These are phyloP conservation scores for Backusella westeae DNA, from an alignment of 192 early-diverging fungal species.

Conservation along the genomic window DNA sequence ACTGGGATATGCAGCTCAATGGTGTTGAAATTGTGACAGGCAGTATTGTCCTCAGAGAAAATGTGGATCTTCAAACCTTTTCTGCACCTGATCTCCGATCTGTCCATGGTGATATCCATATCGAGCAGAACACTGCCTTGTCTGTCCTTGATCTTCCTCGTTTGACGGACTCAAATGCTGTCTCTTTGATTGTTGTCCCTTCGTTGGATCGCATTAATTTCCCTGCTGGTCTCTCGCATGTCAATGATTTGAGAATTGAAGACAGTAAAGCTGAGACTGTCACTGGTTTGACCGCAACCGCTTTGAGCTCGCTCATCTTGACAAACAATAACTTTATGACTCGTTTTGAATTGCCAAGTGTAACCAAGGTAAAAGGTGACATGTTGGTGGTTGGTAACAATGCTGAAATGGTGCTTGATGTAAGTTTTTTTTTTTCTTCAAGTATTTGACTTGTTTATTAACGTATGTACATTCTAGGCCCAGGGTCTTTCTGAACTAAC, in stretches of 20 bases:
- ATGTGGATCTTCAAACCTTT: conserved; percentile 12
- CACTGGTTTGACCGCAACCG: conserved; percentile 11
- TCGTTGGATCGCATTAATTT: conserved; percentile 25
- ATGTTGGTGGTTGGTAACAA: conserved; percentile 6
- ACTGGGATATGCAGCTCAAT: conserved; percentile 8
- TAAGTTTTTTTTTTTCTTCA: background rate
- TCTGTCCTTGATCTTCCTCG: conserved; percentile 15
- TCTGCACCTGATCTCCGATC: conserved; percentile 26
- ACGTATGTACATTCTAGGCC: conserved; percentile 29
- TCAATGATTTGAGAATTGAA: conserved; percentile 12
- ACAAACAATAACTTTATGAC: conserved; percentile 32
- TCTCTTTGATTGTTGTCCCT: conserved; percentile 30
- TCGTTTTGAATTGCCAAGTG: conserved; percentile 20
- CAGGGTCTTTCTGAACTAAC: conserved; percentile 46
- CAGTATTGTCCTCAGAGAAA: conserved; percentile 22
- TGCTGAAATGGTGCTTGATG: background rate
- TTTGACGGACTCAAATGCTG: conserved; percentile 6
- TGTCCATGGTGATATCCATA: conserved; percentile 24
- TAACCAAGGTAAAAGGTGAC: conserved; percentile 9
- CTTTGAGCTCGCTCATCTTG: conserved; percentile 12
- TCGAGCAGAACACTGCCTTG: conserved; percentile 27
- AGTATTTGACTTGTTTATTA: too few species aligned
- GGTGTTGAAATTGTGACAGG: conserved; percentile 28
- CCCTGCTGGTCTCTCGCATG: conserved; percentile 16
- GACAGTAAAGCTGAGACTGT: conserved; percentile 22